Evolutionary conservation across 2,329 filamentous ascomycete species (phyloP), one percentile per base, ranked within the genome.

Genomic region (Colletotrichum lentis): DNA sequence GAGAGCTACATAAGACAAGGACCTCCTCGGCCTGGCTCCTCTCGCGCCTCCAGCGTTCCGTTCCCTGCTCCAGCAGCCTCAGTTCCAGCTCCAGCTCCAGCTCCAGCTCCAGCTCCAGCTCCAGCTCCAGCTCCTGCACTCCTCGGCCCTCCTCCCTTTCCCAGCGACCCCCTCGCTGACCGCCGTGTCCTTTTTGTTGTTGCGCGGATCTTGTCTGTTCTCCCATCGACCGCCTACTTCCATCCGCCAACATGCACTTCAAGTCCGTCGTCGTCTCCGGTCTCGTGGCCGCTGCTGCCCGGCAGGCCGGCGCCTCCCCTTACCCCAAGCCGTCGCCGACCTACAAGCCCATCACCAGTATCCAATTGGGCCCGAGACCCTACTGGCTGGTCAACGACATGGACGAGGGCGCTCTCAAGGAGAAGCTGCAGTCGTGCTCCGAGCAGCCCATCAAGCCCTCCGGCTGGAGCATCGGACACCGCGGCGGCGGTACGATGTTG

Each of bases 331-430:
- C 63, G 16, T 20, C 27, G 18, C 61, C 61, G 56, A 57, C 68
- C 24, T 71, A 74, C 69, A 73, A 76, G 69, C 77, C 79, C 44
- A 77, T 84, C 72, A 80, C 76, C 69, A 80, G 80, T 69, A 82
- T 90, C 67, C 84, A 89, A 59, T 80, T 90, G 4, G 89, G 88
- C 7, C 86, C 88, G 2, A 84, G 89, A 11, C 89, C 89, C 0
- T 88, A 87, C 77, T 91, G 85, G 76, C 83, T 91, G 7, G 79
- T 91, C 71, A 81, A 88, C 72, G 82, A 87, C 72, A 88, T 91
- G 86, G 85, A 85, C 39, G 83, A 86, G 2, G 80, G 86, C 12
- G 80, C 82, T 11, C 80, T 91, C 70, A 91, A 90, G 80, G 75
- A 81, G 61, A 83, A 86, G 77, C 84, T 91, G 6, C 76, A 83